Base-by-base conservation (phyloP, 441 rosid genomes). In the Erodium texanum region DNA sequence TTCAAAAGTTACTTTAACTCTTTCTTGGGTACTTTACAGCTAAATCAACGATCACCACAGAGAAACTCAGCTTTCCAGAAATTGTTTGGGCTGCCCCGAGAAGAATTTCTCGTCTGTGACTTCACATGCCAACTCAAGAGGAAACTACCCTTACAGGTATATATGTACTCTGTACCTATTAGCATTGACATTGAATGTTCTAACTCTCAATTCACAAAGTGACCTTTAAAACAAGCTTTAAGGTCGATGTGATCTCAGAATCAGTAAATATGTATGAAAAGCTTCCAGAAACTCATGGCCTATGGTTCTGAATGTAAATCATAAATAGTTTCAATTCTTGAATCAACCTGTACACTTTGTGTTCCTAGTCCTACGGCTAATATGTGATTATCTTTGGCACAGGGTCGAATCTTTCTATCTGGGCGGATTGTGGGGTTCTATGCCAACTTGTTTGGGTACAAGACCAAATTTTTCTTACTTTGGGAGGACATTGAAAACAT, bases 401-500 rank as follows among this genome's bases (percentile, higher is more conserved):
- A 85, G 97, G 98, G 98, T 3, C 85, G 86, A 73, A 86, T 93
- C 7, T 90, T 85, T 81, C 77, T 89, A 23, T 93, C 97, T n/a
- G 85, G 97, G 24, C 83, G 98, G 79, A 89, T 87, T 72, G 81
- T 93, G 41, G 98, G 94, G 70, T 90, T 93, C 66, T 82, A 86
- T 76, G 81, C 96, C 64, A 87, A 93, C 80, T 67, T 93, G n/a
- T 90, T 93, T 76, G 93, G 97, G 70, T 82, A 86, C 71, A 93
- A 90, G 76, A 85, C 87, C 58, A 86, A 84, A 75, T 83, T 89
- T 81, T 90, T 84, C 87, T 82, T 90, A 63, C 90, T 89, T 5
- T 90, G 96, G 94, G 97, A 90, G 77, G 96, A 93, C 70, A 86
- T 89, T 45, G 86, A 89, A 68, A 89, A 85, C 76, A 83, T 93